A percentile compares a stretch with the other conserved stretches of the same genome.
These are phyloP conservation scores for Primulina eburnea DNA, from an alignment of 257 asterid genomes.

Conservation along the genomic window DNA sequence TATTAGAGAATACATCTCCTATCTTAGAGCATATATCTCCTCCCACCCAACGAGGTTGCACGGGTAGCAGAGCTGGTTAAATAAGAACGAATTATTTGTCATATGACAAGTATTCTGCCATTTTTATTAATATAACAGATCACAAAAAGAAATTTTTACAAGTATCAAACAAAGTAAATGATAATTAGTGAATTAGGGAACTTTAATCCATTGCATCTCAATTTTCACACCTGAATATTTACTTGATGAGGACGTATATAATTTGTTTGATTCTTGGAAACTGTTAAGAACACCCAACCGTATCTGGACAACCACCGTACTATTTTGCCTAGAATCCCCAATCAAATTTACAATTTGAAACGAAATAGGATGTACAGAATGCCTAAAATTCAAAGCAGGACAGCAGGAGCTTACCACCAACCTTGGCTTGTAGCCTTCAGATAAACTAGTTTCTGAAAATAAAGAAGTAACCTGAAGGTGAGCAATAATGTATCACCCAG, in stretches of 20 bases:
- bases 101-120: not conserved
- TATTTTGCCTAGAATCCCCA: not conserved
- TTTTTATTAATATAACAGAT: not conserved
- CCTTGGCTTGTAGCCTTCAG: not conserved
- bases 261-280: not conserved
- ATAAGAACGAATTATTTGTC: not conserved
- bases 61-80: not conserved
- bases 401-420: slow-evolving; percentile 2
- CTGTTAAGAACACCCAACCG: not conserved
- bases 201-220: not conserved
- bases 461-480: not conserved
- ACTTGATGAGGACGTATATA: not conserved
- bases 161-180: not conserved
- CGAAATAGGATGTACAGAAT: not conserved
- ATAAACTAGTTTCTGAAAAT: not conserved
- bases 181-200: not conserved
- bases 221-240: not conserved
- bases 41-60: not conserved
- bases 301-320: not conserved
- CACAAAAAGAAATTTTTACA: not conserved
- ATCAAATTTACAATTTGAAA: not conserved
- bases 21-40: not conserved
- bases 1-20: not conserved
- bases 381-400: not conserved
- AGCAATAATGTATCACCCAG: not conserved